Conservation (phyloP, 805 yeast species). For the Wilhelminamyces savonicus region DNA sequence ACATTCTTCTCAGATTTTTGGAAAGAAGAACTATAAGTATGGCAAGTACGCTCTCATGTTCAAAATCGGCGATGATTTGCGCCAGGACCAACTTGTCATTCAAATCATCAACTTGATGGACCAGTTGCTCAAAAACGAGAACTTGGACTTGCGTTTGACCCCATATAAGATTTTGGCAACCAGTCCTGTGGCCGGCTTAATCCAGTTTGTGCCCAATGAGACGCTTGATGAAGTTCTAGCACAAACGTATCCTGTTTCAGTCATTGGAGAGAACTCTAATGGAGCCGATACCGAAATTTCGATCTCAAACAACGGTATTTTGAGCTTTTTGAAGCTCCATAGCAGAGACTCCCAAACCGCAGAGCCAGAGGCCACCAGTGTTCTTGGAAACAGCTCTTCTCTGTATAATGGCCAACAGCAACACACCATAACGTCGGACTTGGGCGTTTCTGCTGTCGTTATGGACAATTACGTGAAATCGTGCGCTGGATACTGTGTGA, state of each 20-base stretch:
- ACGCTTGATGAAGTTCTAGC: conserved; percentile 76
- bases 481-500: conserved; percentile 97
- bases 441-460: conserved; percentile 52
- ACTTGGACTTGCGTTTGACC: conserved; percentile 77
- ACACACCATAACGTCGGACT: conserved; percentile 30
- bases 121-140: conserved; percentile 78
- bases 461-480: conserved; percentile 95
- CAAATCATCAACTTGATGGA: conserved; percentile 92
- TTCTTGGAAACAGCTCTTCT: conserved; percentile 6
- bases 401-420: conserved; percentile 10
- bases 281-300: conserved; percentile 1
- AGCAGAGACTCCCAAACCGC: conserved; percentile 25
- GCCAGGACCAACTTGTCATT: conserved; percentile 96
- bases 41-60: conserved; percentile 76
- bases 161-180: conserved; percentile 92
- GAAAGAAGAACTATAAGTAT: conserved; percentile 22
- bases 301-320: conserved; percentile 55
- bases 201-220: conserved; percentile 91
- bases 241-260: conserved; percentile 13
- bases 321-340: conserved; percentile 62
- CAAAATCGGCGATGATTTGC: conserved; percentile 89
- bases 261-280: conserved; percentile 2
- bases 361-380: conserved; percentile 21
- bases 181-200: conserved; percentile 84
- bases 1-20: conserved; percentile 29